A percentile compares a stretch with the other conserved stretches of the same genome.
Conservation (phyloP, 805 yeast species). For the Candida ortonii region DNA sequence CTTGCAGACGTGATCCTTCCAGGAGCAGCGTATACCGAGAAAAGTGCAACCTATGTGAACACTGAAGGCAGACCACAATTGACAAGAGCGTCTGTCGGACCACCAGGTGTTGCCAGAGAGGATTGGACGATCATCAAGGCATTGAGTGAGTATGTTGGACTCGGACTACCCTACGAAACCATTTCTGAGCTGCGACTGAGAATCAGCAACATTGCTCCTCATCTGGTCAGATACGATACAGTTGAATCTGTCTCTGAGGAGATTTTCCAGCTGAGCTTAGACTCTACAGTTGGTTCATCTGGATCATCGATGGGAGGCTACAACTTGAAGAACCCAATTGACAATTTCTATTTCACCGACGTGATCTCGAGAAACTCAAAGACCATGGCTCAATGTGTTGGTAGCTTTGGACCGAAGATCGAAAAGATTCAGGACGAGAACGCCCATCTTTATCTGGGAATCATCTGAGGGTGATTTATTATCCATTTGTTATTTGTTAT, state of each 20-base stretch:
- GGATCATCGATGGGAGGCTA: constrained; percentile 39
- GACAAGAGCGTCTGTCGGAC: constrained; percentile 82
- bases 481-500: constrained; percentile 2
- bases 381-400: constrained; percentile 85
- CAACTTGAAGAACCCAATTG: constrained; percentile 63
- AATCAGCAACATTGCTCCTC: constrained; percentile 76
- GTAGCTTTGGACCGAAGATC: constrained; percentile 64
- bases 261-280: constrained; percentile 55
- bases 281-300: constrained; percentile 31
- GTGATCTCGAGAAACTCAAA: constrained; percentile 83
- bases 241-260: constrained; percentile 65
- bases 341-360: constrained; percentile 85
- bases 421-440: constrained; percentile 54
- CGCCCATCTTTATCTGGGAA: constrained; percentile 33
- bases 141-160: constrained; percentile 70
- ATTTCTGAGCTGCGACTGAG: constrained; percentile 63
- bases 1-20: constrained; percentile 85
- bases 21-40: constrained; percentile 86
- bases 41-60: constrained; percentile 78
- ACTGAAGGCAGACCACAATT: constrained; percentile 87
- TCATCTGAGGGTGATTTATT: constrained; percentile 23
- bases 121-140: constrained; percentile 90
- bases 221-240: constrained; percentile 69
- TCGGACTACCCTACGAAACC: constrained; percentile 74
- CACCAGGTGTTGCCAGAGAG: constrained; percentile 88